Evolutionary conservation across 345 rosid genomes (phyloP), one percentile per base, ranked within the genome.

Genomic region (Balakata baccata): DNA sequence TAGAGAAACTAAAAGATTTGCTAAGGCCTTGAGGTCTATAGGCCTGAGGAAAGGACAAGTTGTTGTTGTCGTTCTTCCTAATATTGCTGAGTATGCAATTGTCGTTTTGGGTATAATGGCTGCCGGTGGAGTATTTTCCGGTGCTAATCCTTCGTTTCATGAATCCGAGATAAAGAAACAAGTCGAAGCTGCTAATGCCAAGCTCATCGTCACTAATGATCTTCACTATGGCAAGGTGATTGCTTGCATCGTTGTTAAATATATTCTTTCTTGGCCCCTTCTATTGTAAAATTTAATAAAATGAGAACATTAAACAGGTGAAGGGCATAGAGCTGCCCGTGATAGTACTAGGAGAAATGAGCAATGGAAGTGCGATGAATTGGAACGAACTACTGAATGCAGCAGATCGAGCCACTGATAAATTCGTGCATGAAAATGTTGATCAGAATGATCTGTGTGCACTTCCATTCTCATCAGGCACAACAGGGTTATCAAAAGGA

Each of bases 401-500:
- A 17, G 98, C 92, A 12, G 97, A 89, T 59, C 77, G 77, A 11
- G 85, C 89, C 0, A 79, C 87, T 67, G 74, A 79, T 18, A 73
- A 47, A 17, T n/a, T 49, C 7, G 16, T 68, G 3, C 46, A 56
- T 29, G 86, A 84, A 56, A 78, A 83, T 46, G 78, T 90, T 59
- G 77, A 82, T 66, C 97, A 87, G 69, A 75, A 80, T 17, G 97
- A 92, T 69, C 84, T 92, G 1, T 95, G 98, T 63, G 98, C 99
- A 37, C 98, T 95, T 52, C 98, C 99, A 41, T 92, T 95, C 85
- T 95, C 99, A 7, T 95, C 98, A 49, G 99, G 99, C 74, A 92
- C 99, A 41, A 95, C 99, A 9, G 98, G 99, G 13, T 51, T 86
- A 66, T 94, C 97, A 49, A 95, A 95, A 72, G 97, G 99, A 37